phyloP scores from a whole-genome alignment of 208 protist species.

The Wallacemonas rigidus region DNA sequence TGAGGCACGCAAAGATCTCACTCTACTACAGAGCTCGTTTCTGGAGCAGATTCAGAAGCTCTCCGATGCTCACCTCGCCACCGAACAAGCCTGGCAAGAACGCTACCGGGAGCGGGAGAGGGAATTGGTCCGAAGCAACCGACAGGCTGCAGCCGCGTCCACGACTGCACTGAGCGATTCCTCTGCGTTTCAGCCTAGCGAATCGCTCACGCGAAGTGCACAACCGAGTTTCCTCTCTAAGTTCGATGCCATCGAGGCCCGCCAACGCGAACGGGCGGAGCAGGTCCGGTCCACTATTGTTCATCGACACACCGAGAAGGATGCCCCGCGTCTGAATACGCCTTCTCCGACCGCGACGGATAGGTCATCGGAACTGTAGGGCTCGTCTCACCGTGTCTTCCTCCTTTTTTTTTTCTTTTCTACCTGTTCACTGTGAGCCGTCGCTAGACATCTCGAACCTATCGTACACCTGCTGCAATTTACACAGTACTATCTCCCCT shows the following conservation, averaged over 20 bases:
- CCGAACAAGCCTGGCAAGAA: slow-evolving; percentile 61
- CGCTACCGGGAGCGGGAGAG: slow-evolving; percentile 73
- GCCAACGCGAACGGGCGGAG: slow-evolving; percentile 58
- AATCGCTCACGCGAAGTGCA: background rate
- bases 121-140: slow-evolving; percentile 25
- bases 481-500: no score
- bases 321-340: no score
- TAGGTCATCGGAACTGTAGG: no score
- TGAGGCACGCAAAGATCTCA: slow-evolving; percentile 44
- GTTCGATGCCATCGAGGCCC: slow-evolving; percentile 42
- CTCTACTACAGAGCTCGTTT: slow-evolving; percentile 45
- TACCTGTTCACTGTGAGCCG: background rate
- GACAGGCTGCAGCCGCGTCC: background rate
- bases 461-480: no score
- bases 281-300: slow-evolving; percentile 40
- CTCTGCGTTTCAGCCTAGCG: background rate
- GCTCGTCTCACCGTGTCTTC: background rate
- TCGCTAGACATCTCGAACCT: no score
- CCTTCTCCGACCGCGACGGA: no score
- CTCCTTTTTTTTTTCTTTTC: slow-evolving; percentile 12
- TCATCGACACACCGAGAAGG: slow-evolving; percentile 1
- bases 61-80: slow-evolving; percentile 56
- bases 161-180: no score
- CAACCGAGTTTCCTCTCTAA: slow-evolving; percentile 37
- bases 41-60: slow-evolving; percentile 61